Evolutionary conservation across 1,139 yeast species (phyloP).

Genomic region (Pichia inconspicua): DNA sequence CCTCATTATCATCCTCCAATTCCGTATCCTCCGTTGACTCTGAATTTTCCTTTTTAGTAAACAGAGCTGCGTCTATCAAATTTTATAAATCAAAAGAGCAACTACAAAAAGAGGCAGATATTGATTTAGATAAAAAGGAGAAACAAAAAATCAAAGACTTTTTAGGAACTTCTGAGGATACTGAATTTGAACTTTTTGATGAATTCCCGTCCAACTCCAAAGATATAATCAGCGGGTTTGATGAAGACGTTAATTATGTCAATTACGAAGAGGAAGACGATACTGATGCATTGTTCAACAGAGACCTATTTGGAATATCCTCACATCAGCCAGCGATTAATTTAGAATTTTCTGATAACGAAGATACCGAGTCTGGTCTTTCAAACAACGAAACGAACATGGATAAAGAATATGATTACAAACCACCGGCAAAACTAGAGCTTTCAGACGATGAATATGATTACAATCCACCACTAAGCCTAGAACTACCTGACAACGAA

Average conservation of each 20-base stretch:
- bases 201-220: constrained; percentile 1
- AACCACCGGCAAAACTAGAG: background rate
- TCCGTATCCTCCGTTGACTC: constrained; percentile 24
- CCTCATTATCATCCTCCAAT: background rate
- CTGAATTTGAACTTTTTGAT: constrained; percentile 27
- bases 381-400: background rate
- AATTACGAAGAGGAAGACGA: constrained; percentile 36
- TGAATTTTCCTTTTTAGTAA: constrained; percentile 47
- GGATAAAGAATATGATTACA: background rate
- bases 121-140: constrained; percentile 15
- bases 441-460: constrained; percentile 2
- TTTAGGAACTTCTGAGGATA: constrained; percentile 24
- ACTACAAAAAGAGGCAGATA: constrained; percentile 23
- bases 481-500: background rate
- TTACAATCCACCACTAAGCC: background rate
- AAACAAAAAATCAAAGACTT: constrained; percentile 17
- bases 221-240: constrained; percentile 30
- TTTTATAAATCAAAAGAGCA: constrained; percentile 40
- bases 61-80: constrained; percentile 47
- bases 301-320: constrained; percentile 28
- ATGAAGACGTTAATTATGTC: constrained; percentile 42
- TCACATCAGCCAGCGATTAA: background rate
- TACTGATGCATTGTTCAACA: constrained; percentile 34
- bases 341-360: background rate
- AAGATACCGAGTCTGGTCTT: background rate